A percentile compares a stretch with the other conserved stretches of the same genome.
Evolutionary conservation across 768 basidiomycete species (phyloP).

Genomic region (Tricholoma matsutake): DNA sequence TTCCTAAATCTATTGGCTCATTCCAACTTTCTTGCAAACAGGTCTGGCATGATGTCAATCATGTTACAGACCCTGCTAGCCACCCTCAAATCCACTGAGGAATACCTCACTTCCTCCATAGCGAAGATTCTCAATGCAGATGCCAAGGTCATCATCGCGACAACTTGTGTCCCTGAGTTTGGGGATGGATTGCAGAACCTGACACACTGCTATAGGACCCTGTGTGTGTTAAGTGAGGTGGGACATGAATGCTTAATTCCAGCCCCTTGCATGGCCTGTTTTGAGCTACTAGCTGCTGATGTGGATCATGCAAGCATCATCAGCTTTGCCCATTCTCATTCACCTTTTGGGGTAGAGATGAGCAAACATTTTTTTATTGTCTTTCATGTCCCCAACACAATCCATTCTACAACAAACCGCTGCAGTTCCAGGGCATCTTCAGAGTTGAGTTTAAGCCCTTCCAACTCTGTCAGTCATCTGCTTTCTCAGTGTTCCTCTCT

Average conservation of each 20-base stretch:
- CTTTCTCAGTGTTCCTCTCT: no score
- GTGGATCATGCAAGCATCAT: not conserved
- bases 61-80: not conserved
- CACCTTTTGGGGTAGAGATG: not conserved
- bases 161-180: not conserved
- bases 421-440: no score
- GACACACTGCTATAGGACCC: no score
- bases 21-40: not conserved
- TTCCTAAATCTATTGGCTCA: not conserved
- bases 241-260: no score
- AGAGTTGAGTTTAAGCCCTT: no score
- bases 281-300: not conserved
- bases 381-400: no score
- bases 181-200: no score
- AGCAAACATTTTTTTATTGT: not conserved
- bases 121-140: not conserved
- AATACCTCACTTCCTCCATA: not conserved
- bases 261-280: not conserved
- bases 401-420: no score
- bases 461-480: no score
- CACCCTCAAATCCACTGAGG: not conserved
- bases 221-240: no score
- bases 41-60: not conserved
- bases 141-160: not conserved
- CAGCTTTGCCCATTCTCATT: not conserved